Percentiles rank a stretch among this genome's conserved stretches.
These are phyloP conservation scores for Cornus kousa DNA, from an alignment of 148 eudicot species.

Conservation along the genomic window DNA sequence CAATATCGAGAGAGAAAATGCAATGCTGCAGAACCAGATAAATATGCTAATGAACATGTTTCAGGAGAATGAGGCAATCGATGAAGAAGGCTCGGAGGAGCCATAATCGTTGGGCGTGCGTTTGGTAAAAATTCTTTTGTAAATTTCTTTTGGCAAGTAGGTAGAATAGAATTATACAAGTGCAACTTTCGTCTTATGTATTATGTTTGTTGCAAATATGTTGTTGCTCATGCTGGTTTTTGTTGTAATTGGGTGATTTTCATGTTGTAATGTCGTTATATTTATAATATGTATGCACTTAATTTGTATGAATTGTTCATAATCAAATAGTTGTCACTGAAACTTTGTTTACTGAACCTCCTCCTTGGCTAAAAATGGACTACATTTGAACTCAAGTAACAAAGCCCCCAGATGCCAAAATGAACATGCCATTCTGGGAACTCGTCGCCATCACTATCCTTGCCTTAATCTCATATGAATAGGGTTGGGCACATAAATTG, in stretches of 20 bases:
- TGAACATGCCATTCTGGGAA: conserved; percentile 20
- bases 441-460: no score
- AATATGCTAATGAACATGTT: conserved; percentile 91
- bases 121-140: conserved; percentile 25
- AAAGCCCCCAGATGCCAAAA: conserved; percentile 43
- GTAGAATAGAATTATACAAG: not conserved
- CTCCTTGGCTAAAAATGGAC: no score
- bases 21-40: conserved; percentile 81
- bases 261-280: not conserved
- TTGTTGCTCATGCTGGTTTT: conserved; percentile 8
- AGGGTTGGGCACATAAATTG: no score
- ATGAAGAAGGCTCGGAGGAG: conserved; percentile 33
- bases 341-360: no score
- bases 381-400: conserved; percentile 49
- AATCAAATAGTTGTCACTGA: no score
- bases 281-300: not conserved
- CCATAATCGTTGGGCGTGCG: conserved; percentile 14
- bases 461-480: no score
- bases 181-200: conserved; percentile 9
- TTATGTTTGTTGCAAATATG: conserved; percentile 5
- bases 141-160: conserved; percentile 14
- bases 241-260: not conserved
- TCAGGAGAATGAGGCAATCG: conserved; percentile 55
- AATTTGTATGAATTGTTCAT: not conserved
- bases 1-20: conserved; percentile 73